These are phyloP conservation scores for Xylaria sp. DNA, from an alignment of 2,329 filamentous ascomycete species.

Conservation along the genomic window DNA sequence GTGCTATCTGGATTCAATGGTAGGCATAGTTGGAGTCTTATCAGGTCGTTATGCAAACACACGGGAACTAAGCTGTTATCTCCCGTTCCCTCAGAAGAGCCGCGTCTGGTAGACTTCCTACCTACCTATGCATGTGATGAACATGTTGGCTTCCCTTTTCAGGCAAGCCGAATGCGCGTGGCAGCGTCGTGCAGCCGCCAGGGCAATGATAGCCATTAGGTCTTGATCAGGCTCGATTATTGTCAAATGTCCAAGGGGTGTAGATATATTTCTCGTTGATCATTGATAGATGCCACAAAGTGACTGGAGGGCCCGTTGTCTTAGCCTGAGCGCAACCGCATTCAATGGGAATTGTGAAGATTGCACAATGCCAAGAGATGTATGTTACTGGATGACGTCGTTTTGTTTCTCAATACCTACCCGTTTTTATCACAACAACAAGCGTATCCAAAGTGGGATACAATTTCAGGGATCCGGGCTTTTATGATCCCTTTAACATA, in stretches of 20 bases:
- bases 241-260: neutral
- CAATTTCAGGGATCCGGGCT: neutral
- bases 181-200: neutral
- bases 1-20: neutral
- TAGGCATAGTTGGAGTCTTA: neutral
- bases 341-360: neutral
- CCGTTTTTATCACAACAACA: neutral
- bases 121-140: constrained; percentile 17
- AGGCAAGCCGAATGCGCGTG: constrained; percentile 8
- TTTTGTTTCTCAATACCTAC: neutral
- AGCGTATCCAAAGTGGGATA: neutral
- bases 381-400: neutral
- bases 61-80: neutral
- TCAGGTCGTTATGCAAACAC: neutral
- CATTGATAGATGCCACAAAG: neutral
- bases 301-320: neutral
- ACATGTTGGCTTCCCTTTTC: neutral
- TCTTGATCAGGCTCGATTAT: neutral
- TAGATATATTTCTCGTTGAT: neutral
- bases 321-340: neutral
- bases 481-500: neutral
- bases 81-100: constrained; percentile 5
- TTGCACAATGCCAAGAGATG: neutral
- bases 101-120: neutral
- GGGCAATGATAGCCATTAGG: neutral